A percentile compares a stretch with the other conserved stretches of the same genome.
Conservation (phyloP, 108 stramenopile genomes). For the Phaeodactylum tricornutum region DNA sequence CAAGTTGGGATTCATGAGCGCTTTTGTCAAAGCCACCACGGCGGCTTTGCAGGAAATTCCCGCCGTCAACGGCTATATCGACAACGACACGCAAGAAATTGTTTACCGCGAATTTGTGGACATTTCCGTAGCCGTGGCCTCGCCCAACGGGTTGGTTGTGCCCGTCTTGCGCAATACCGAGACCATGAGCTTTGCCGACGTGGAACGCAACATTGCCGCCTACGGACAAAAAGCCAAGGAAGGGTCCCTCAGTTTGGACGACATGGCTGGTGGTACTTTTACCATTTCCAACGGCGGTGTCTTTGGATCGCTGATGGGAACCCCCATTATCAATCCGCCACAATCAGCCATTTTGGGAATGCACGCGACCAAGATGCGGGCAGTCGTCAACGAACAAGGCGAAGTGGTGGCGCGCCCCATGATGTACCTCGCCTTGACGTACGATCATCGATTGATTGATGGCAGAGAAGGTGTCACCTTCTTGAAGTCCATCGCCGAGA, state of each 20-base stretch:
- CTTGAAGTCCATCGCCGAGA: slow-evolving; percentile 94
- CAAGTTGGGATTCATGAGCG: slow-evolving; percentile 98
- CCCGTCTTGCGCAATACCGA: slow-evolving; percentile 97
- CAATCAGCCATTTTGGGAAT: slow-evolving; percentile 99
- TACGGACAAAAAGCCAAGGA: slow-evolving; percentile 93
- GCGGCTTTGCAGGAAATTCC: slow-evolving; percentile 92
- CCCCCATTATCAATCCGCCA: slow-evolving; percentile 99
- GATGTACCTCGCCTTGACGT: slow-evolving; percentile 99
- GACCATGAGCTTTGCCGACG: slow-evolving; percentile 94
- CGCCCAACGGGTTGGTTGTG: slow-evolving; percentile 94
- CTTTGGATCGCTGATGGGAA: slow-evolving; percentile 97
- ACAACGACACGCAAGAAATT: slow-evolving; percentile 95
- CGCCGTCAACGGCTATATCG: slow-evolving; percentile 97
- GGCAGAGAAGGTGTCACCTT: slow-evolving; percentile 99
- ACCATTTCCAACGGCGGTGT: slow-evolving; percentile 99
- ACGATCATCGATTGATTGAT: slow-evolving; percentile 99
- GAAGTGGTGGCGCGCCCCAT: slow-evolving; percentile 96
- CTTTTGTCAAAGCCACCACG: slow-evolving; percentile 95
- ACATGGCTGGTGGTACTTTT: slow-evolving; percentile 99
- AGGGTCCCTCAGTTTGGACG: slow-evolving; percentile 88
- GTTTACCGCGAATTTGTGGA: slow-evolving; percentile 98
- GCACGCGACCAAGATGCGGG: slow-evolving; percentile 99
- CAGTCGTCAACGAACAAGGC: slow-evolving; percentile 92
- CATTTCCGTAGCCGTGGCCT: slow-evolving; percentile 95
- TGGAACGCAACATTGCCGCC: slow-evolving; percentile 92